Percentiles rank a stretch among this genome's conserved stretches.
Conservation (phyloP, 2,329 filamentous ascomycete genomes). For the Epichloe amarillans region DNA sequence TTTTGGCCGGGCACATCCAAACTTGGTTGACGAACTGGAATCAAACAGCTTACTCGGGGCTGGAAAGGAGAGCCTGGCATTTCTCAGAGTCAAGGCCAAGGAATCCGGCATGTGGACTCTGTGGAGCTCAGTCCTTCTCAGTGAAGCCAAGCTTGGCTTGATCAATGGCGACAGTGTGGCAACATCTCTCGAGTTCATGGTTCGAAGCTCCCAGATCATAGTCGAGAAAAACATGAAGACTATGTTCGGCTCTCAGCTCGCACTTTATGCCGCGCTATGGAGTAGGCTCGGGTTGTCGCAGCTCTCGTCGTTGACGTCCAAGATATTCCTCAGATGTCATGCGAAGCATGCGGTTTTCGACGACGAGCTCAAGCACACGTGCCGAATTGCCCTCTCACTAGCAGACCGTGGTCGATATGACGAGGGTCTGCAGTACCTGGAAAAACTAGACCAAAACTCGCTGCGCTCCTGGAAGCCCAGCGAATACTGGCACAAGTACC, state of each 20-base stretch:
- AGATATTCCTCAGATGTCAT: slow-evolving; percentile 67
- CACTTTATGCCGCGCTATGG: slow-evolving; percentile 62
- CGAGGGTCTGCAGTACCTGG: slow-evolving; percentile 38
- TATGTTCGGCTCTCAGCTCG: slow-evolving; percentile 60
- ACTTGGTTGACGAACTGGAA: slow-evolving; percentile 55
- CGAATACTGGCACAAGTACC: slow-evolving; percentile 58
- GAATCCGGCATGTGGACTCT: slow-evolving; percentile 78
- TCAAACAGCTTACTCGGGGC: slow-evolving; percentile 62
- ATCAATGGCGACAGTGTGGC: slow-evolving; percentile 53
- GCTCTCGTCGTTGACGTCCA: slow-evolving; percentile 47
- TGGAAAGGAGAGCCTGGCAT: slow-evolving; percentile 69
- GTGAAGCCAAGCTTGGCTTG: slow-evolving; percentile 71
- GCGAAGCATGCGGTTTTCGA: slow-evolving; percentile 46
- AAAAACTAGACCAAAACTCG: slow-evolving; percentile 40
- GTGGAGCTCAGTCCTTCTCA: slow-evolving; percentile 70
- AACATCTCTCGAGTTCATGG: slow-evolving; percentile 59
- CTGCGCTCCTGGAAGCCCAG: slow-evolving; percentile 64
- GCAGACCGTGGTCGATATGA: slow-evolving; percentile 57
- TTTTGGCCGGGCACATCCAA: slow-evolving; percentile 74
- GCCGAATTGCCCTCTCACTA: slow-evolving; percentile 49
- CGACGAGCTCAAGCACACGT: slow-evolving; percentile 63
- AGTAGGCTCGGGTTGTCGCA: slow-evolving; percentile 54
- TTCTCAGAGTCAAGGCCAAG: slow-evolving; percentile 73
- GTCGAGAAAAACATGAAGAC: slow-evolving; percentile 61
- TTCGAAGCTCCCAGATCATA: slow-evolving; percentile 72